Conservation (phyloP, 78 protist genomes). For the Cavenderia fasciculata region DNA sequence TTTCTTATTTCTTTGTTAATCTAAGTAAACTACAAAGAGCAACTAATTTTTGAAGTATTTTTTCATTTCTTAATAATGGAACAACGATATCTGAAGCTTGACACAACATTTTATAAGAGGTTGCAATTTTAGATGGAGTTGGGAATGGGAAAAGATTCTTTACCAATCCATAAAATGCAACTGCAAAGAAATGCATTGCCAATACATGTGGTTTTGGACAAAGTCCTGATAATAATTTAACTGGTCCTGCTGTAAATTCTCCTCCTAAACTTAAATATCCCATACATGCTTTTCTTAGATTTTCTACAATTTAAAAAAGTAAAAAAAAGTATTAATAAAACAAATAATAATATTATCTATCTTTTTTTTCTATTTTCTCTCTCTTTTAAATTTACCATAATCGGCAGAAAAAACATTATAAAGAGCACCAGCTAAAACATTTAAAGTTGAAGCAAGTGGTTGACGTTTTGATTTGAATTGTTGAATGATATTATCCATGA, state of each 20-base stretch:
- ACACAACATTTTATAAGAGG: conserved; percentile 33
- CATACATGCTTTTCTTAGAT: conserved; percentile 81
- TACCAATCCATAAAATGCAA: conserved; percentile 61
- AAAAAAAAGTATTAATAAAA: neutral
- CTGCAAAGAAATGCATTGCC: conserved; percentile 76
- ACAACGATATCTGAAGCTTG: conserved; percentile 72
- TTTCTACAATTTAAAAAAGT: neutral
- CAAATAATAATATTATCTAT: too few relatives aligned
- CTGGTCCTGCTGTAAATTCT: conserved; percentile 81
- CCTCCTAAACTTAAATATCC: conserved; percentile 81
- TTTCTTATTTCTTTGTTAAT: conserved; percentile 23
- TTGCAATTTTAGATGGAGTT: conserved; percentile 47
- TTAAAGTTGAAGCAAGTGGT: conserved; percentile 70
- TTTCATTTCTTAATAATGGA: conserved; percentile 49
- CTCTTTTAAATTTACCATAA: conserved; percentile 25
- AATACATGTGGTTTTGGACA: conserved; percentile 45
- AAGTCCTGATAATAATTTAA: conserved; percentile 63
- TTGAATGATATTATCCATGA: neutral
- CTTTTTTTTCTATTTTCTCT: too few relatives aligned
- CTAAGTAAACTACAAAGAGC: conserved; percentile 7
- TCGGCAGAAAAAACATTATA: conserved; percentile 48
- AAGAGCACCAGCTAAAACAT: conserved; percentile 70
- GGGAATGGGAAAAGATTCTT: conserved; percentile 67
- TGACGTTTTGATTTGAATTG: conserved; percentile 3
- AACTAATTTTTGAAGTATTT: conserved; percentile 8